Conservation (phyloP, 2,329 filamentous ascomycete genomes). For the Teratosphaeriaceae sp. region DNA sequence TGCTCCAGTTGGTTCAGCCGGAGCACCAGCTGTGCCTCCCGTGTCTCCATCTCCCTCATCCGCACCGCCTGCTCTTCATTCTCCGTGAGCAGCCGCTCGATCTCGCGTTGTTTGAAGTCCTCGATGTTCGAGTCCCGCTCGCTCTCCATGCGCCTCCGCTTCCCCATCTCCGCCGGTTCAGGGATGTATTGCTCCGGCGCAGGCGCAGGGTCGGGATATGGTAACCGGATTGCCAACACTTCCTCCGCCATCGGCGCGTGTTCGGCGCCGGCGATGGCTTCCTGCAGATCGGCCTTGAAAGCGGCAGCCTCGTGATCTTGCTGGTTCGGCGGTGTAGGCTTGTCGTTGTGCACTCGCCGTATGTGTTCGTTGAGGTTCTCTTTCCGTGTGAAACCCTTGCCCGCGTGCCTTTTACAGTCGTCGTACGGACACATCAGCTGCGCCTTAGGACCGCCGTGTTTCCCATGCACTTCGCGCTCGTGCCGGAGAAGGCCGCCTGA, state of each 20-base stretch:
- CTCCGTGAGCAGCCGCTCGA: conserved; percentile 32
- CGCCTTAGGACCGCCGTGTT: conserved; percentile 82
- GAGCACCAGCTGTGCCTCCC: conserved; percentile 5
- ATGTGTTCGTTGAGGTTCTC: conserved; percentile 94
- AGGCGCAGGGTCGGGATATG: not conserved
- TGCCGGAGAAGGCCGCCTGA: conserved; percentile 83
- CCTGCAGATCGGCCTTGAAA: conserved; percentile 6
- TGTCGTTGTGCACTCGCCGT: conserved; percentile 64
- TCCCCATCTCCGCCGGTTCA: conserved; percentile 2
- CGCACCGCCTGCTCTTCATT: conserved; percentile 36
- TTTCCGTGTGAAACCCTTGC: conserved; percentile 84
- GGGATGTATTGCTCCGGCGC: not conserved
- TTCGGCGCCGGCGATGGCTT: conserved; percentile 11
- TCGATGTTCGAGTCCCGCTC: not conserved
- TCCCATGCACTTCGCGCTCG: conserved; percentile 87
- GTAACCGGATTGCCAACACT: too few species aligned
- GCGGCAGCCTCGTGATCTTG: conserved; percentile 3
- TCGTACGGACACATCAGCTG: conserved; percentile 77
- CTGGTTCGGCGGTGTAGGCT: conserved; percentile 2
- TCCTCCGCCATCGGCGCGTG: not conserved
- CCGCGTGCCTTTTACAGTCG: conserved; percentile 83
- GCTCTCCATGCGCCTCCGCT: not conserved
- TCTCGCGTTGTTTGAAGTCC: not conserved
- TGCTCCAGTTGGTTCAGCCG: conserved; percentile 6
- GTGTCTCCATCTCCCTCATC: conserved; percentile 17